Evolutionary conservation across 169 alveolate species (phyloP).

Genomic region (Plasmodium berghei): DNA sequence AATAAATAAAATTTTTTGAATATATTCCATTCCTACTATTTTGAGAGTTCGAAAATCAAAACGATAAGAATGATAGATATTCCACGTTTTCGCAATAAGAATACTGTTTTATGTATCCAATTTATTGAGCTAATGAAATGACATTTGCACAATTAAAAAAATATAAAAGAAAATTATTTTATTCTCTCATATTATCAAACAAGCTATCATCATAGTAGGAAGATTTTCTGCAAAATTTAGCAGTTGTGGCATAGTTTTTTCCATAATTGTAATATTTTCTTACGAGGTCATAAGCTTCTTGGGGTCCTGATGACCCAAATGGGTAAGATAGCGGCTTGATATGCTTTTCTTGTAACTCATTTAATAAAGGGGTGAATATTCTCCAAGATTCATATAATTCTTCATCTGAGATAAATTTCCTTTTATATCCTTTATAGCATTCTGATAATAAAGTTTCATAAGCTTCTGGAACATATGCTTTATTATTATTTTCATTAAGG

Average conservation of each 20-base stretch:
- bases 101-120: too few species aligned
- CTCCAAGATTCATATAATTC: conserved; percentile 86
- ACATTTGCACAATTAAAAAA: too few species aligned
- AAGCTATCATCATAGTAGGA: conserved; percentile 58
- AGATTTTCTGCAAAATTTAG: conserved; percentile 56
- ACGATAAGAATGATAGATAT: too few species aligned
- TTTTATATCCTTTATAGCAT: conserved; percentile 77
- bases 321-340: conserved; percentile 82
- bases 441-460: conserved; percentile 82
- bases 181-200: conserved; percentile 10
- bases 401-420: conserved; percentile 81
- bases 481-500: conserved; percentile 68
- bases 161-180: too few species aligned
- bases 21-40: too few species aligned
- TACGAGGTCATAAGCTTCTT: conserved; percentile 76
- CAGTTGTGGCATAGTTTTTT: conserved; percentile 69
- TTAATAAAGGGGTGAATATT: conserved; percentile 83
- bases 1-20: too few species aligned
- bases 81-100: too few species aligned
- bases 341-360: conserved; percentile 77
- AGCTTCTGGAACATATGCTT: conserved; percentile 81
- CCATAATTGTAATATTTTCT: conserved; percentile 76
- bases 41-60: too few species aligned
- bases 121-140: too few species aligned
- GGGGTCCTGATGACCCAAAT: conserved; percentile 82